phyloP scores from a whole-genome alignment of 106 monocot genomes.

The Phalaenopsis equestris region DNA sequence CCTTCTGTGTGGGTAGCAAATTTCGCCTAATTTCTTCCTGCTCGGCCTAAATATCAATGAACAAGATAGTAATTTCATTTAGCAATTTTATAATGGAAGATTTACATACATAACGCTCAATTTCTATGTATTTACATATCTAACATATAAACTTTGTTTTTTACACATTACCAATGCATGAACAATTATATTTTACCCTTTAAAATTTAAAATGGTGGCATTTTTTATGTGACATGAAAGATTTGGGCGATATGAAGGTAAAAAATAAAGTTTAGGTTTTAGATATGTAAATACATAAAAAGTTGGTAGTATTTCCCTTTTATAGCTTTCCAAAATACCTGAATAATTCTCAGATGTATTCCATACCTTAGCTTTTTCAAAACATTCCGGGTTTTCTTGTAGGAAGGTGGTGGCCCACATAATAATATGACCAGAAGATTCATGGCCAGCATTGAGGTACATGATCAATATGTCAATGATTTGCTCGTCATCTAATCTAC shows the following conservation, averaged over 20 bases:
- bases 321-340: too few relatives aligned
- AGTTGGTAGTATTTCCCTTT: too few relatives aligned
- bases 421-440: conserved; percentile 87
- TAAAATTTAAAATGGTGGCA: too few relatives aligned
- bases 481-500: conserved; percentile 63
- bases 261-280: too few relatives aligned
- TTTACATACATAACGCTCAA: neutral
- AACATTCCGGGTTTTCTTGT: conserved; percentile 60
- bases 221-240: too few relatives aligned
- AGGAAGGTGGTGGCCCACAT: conserved; percentile 86
- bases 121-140: too few relatives aligned
- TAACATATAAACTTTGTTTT: too few relatives aligned
- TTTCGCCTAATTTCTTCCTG: conserved; percentile 73
- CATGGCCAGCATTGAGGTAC: conserved; percentile 98
- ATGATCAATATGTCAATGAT: conserved; percentile 81
- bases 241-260: too few relatives aligned
- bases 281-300: too few relatives aligned
- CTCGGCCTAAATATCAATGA: conserved; percentile 39
- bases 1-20: conserved; percentile 43
- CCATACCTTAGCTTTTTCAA: conserved; percentile 63
- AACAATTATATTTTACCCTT: too few relatives aligned
- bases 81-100: neutral
- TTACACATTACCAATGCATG: too few relatives aligned
- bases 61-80: neutral
- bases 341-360: neutral